Percentiles rank a stretch among this genome's conserved stretches.
These are phyloP conservation scores for Boletus reticuloceps DNA, from an alignment of 768 basidiomycete genomes.

Conservation along the genomic window DNA sequence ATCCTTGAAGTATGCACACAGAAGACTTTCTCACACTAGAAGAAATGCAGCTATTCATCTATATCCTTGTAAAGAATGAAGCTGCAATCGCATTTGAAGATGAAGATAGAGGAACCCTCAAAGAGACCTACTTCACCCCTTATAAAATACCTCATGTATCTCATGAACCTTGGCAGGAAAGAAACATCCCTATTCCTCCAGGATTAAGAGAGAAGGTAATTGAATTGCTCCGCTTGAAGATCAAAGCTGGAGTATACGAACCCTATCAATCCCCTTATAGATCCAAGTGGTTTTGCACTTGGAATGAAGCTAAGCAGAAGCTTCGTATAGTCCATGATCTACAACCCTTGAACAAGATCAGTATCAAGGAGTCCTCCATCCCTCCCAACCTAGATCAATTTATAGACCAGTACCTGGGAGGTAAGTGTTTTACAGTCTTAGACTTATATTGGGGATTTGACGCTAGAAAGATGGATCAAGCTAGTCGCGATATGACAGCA, in stretches of 20 bases:
- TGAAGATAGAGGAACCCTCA: not conserved
- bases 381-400: not conserved
- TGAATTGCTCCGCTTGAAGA: not conserved
- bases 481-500: not conserved
- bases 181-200: not conserved
- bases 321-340: not conserved
- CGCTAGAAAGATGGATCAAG: not conserved
- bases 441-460: not conserved
- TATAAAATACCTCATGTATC: not conserved
- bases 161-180: not conserved
- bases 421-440: not conserved
- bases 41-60: not conserved
- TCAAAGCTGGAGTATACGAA: not conserved
- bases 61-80: not conserved
- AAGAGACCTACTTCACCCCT: not conserved
- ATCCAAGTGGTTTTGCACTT: not conserved
- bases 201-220: not conserved
- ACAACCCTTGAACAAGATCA: not conserved
- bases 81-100: not conserved
- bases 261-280: no score
- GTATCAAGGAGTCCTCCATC: not conserved
- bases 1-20: not conserved
- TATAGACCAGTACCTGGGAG: not conserved
- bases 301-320: not conserved
- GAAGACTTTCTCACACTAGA: not conserved